A percentile compares a stretch with the other conserved stretches of the same genome.
Conservation (phyloP, 257 asterid species). For the Plantago elongata region DNA sequence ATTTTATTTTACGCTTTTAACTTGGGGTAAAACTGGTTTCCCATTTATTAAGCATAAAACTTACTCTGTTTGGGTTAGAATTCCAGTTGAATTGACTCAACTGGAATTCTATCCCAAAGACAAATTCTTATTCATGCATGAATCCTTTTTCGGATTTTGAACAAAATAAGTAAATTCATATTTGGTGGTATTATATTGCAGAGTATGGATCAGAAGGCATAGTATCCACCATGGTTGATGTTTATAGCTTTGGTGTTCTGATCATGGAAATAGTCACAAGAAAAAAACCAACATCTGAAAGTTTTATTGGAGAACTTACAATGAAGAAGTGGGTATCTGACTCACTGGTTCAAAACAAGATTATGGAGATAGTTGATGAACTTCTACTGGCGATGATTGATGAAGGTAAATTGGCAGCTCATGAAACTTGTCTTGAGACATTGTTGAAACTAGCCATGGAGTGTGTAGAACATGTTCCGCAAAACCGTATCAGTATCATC, state of each 20-base stretch:
- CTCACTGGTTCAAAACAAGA: conserved; percentile 18
- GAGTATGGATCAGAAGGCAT: conserved; percentile 35
- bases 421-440: too few species aligned
- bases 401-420: not conserved
- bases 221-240: conserved; percentile 26
- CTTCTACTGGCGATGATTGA: conserved; percentile 18
- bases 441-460: too few species aligned
- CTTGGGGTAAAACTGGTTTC: not conserved
- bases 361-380: conserved; percentile 12
- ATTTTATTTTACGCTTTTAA: not conserved
- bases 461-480: too few species aligned
- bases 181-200: not conserved
- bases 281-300: conserved; percentile 26
- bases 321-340: conserved; percentile 24
- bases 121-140: not conserved
- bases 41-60: too few species aligned
- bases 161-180: not conserved
- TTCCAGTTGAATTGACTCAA: too few species aligned
- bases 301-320: conserved; percentile 23
- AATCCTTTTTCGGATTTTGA: not conserved
- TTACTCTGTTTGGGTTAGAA: too few species aligned
- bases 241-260: conserved; percentile 30
- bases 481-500: too few species aligned
- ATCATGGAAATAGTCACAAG: conserved; percentile 28
- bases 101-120: too few species aligned